Percentiles rank a stretch among this genome's conserved stretches.
These are phyloP conservation scores for Jasminum sambac DNA, from an alignment of 257 asterid species.

Conservation along the genomic window DNA sequence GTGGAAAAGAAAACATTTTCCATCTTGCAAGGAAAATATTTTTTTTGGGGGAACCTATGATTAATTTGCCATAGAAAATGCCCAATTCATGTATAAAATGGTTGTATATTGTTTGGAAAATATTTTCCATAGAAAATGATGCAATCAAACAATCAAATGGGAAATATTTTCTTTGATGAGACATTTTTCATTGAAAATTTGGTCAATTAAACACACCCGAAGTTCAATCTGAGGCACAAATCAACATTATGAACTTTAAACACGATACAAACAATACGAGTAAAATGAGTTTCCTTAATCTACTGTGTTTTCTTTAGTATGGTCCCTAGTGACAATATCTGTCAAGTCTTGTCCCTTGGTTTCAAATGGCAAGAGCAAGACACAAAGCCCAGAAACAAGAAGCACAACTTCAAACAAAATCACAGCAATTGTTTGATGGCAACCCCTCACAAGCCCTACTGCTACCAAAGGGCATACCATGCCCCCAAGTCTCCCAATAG, in stretches of 20 bases:
- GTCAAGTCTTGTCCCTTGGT: constrained; percentile 30
- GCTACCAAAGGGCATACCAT: constrained; percentile 45
- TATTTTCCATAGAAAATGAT: too few relatives aligned
- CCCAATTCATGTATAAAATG: too few relatives aligned
- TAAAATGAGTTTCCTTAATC: not conserved
- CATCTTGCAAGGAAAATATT: too few relatives aligned
- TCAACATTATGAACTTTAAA: not conserved
- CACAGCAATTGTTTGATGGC: constrained; percentile 38
- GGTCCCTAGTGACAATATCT: constrained; percentile 9
- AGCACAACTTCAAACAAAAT: constrained; percentile 31
- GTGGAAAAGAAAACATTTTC: too few relatives aligned
- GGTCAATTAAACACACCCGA: too few relatives aligned
- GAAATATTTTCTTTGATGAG: too few relatives aligned
- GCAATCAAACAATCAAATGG: too few relatives aligned
- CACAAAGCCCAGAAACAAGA: constrained; percentile 35
- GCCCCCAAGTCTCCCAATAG: constrained; percentile 43
- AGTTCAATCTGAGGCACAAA: too few relatives aligned
- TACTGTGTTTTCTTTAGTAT: not conserved
- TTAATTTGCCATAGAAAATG: too few relatives aligned
- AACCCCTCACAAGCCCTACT: constrained; percentile 37
- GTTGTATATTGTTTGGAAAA: too few relatives aligned
- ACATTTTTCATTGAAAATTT: too few relatives aligned
- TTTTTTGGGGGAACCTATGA: too few relatives aligned
- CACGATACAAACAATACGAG: not conserved
- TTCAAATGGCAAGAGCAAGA: constrained; percentile 37